Evolutionary conservation across 441 rosid species (phyloP).

Genomic region (Isatis lusitanica): DNA sequence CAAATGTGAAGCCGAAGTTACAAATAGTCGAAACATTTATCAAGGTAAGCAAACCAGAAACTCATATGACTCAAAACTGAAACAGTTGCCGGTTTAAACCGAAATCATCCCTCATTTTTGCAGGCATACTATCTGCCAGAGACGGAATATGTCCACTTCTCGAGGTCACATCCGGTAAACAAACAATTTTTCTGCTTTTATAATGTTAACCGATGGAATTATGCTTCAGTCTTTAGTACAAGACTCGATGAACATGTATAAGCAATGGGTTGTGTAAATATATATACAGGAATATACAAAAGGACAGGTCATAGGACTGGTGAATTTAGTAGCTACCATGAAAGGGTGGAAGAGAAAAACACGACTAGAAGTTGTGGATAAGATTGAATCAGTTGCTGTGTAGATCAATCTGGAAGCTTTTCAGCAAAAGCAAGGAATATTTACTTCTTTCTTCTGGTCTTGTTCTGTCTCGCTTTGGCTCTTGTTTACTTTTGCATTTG

Average conservation of each 20-base stretch:
- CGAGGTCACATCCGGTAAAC: slow-evolving; percentile 89
- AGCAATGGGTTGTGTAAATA: not conserved
- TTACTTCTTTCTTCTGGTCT: slow-evolving; percentile 9
- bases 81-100: not conserved
- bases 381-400: slow-evolving; percentile 63
- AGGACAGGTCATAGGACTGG: slow-evolving; percentile 71
- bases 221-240: not conserved
- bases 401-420: slow-evolving; percentile 22
- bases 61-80: not conserved
- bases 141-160: slow-evolving; percentile 94
- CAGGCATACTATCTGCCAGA: slow-evolving; percentile 98
- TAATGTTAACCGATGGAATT: not conserved
- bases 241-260: not conserved
- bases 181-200: not conserved
- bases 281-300: slow-evolving; percentile 72
- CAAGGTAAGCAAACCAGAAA: slow-evolving; percentile 55
- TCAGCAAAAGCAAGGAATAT: slow-evolving; percentile 6
- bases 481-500: slow-evolving; percentile 18
- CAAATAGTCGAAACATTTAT: slow-evolving; percentile 81
- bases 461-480: slow-evolving; percentile 41
- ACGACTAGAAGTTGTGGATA: slow-evolving; percentile 77
- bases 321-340: slow-evolving; percentile 90
- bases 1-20: slow-evolving; percentile 73
- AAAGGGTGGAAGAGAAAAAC: slow-evolving; percentile 97
- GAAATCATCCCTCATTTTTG: slow-evolving; percentile 10